A percentile compares a stretch with the other conserved stretches of the same genome.
These are phyloP conservation scores for Oemleria cerasiformis DNA, from an alignment of 306 rosid genomes.

Conservation along the genomic window DNA sequence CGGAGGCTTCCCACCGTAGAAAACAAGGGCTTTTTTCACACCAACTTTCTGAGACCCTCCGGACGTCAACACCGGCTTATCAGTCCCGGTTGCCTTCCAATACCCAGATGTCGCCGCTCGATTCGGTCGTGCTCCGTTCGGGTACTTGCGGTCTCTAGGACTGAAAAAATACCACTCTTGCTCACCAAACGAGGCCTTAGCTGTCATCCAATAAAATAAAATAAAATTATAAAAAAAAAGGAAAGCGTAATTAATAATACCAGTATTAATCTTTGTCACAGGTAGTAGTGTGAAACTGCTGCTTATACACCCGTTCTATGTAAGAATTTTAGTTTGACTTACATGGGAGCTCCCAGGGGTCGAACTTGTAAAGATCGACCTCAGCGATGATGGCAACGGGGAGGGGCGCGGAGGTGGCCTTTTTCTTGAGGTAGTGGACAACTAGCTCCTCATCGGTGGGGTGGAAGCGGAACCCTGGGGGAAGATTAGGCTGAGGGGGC, in stretches of 20 bases:
- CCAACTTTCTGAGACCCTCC: conserved; percentile 72
- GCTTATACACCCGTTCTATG: not conserved
- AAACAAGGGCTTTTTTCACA: conserved; percentile 89
- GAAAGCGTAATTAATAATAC: not conserved
- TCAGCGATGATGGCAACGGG: conserved; percentile 85
- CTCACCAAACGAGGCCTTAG: conserved; percentile 92
- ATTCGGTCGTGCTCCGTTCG: conserved; percentile 92
- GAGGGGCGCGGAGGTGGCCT: conserved; percentile 54
- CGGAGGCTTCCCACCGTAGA: conserved; percentile 91
- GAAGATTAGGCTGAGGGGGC: conserved; percentile 58
- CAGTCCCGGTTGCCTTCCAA: conserved; percentile 98
- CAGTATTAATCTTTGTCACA: not conserved
- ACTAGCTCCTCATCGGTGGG: conserved; percentile 97
- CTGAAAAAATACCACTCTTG: conserved; percentile 96
- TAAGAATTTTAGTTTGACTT: not conserved
- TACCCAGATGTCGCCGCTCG: conserved; percentile 93
- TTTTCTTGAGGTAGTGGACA: conserved; percentile 91
- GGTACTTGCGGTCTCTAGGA: conserved; percentile 93
- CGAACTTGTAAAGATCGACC: conserved; percentile 90
- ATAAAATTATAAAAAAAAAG: not conserved
- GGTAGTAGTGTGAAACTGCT: no score
- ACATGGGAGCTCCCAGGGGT: conserved; percentile 98
- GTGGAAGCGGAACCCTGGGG: conserved; percentile 94
- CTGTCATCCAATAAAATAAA: conserved; percentile 29
- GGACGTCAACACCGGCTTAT: conserved; percentile 72